Base-by-base conservation (phyloP, 2,329 filamentous ascomycete genomes). In the Zymoseptoria crescenta region DNA sequence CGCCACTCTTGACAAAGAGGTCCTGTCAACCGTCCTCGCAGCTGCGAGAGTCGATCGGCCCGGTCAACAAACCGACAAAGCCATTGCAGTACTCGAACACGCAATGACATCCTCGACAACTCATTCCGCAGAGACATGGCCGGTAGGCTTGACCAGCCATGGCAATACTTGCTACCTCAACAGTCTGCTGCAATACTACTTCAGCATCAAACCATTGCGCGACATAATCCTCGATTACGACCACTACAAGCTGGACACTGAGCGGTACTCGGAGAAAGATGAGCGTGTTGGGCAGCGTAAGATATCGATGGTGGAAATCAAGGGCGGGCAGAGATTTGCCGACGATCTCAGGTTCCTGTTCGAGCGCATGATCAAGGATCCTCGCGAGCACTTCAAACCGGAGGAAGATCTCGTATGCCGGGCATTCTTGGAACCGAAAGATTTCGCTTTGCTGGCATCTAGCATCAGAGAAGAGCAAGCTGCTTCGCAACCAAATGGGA, bases 131-230 rank as follows among this genome's bases (percentile, higher is more conserved):
- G 69, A 65, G 19, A 68, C 59, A 7, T 85, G 89, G 73, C 94
- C 94, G 0, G 89, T 96, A 21, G 94, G 94, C 0, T 81, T 97
- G 5, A 83, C 86, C 63, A 99, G 97, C 67, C 96, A 97, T 59
- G 92, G 94, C 60, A 99, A 99, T 69, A 99, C 95, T 0, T 99
- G 94, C 73, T 99, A 99, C 69, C 81, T 99, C 57, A 99, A 99
- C 77, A 97, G 93, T 74, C 82, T 99, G 54, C 80, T 99, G 8
- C 94, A 99, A 68, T 97, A 96, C 71, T 88, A 96, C 65, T 96
- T 96, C 72, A 95, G 92, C 0, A 84, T 97, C 57, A 87, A 86
- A 62, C 86, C 89, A 1, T 80, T 97, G 29, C 84, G 93, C 54
- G 82, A 94, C 4, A 83, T 96, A 64, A 86, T 96, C 2, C 79